Evolutionary conservation across 768 basidiomycete species (phyloP), one percentile per base, ranked within the genome.

Genomic region (Rhizopogon vulgaris): DNA sequence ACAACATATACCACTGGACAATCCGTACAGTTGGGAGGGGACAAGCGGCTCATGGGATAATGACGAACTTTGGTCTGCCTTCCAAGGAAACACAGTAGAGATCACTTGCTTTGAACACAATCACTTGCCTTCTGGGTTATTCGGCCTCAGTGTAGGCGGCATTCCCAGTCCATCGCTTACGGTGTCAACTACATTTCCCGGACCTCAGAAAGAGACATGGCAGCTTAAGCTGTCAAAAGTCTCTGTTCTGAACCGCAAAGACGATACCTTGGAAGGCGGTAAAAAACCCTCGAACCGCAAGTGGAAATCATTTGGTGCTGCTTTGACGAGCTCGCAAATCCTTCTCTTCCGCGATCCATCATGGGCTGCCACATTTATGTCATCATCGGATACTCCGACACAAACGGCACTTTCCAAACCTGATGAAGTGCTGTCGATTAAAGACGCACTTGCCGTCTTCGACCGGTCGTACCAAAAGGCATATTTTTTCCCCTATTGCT

Each of bases 281-380:
- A 90, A 79, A 69, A 91, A 84, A 59, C 73, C 84, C 1, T 70
- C 73, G 41, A 85, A 78, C 60, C 78, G 91, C 45, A 98, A 94
- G 71, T 98, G 96, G 96, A 85, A 78, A 60, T 70, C 80, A 10
- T 94, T 85, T 78, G 85, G 82, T 55, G 88, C 93, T 8, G 75
- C 94, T 46, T 74, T 99, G 51, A 94, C 93, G 3, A 86, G 83
- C 24, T 94, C 92, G 4, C 95, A 97, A 60, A 74, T 99, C 4
- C 77, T 97, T 41, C 87, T 98, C 65, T 94, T 93, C 71, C 86
- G 87, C 27, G 89, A 92, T 66, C 65, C 78, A 3, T 61, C 77
- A 12, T 84, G 78, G 81, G 77, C 78, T 3, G 60, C 68, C 38
- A 63, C 71, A 18, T 59, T 85, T 30, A 69, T 74, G 49, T 66